Conservation (phyloP, 768 basidiomycete genomes). For the Rhodosporidiobolus sp. region DNA sequence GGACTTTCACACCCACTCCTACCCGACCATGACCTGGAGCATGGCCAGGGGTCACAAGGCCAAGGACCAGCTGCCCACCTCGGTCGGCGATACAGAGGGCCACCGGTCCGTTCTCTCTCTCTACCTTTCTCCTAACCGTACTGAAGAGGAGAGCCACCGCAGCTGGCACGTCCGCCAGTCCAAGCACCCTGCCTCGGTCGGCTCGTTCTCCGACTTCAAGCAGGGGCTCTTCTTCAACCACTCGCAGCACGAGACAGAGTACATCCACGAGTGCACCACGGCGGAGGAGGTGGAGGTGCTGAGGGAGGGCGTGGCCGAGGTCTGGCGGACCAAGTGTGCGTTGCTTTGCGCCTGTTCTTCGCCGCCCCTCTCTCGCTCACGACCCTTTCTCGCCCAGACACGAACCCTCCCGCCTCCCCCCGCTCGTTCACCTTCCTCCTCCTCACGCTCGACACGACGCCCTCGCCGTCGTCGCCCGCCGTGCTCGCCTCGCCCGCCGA, state of each 20-base stretch:
- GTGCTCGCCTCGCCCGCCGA: neutral
- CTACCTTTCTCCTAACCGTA: no score
- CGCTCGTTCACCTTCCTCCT: constrained; percentile 34
- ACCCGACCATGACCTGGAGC: neutral
- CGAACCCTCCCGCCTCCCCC: constrained; percentile 45
- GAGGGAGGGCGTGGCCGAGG: constrained; percentile 45
- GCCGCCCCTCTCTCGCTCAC: neutral
- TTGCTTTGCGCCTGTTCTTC: constrained; percentile 22
- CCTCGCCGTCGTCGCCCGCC: neutral
- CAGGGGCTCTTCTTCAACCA: constrained; percentile 30
- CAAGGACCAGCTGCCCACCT: neutral
- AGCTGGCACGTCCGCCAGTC: constrained; percentile 25
- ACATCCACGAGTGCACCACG: constrained; percentile 46
- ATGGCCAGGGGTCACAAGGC: neutral
- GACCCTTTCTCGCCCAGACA: constrained; percentile 23
- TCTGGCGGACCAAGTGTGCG: neutral
- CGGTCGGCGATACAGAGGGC: constrained; percentile 3
- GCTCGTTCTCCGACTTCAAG: constrained; percentile 21
- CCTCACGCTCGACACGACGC: constrained; percentile 19
- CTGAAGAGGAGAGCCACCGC: no score
- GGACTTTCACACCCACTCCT: neutral
- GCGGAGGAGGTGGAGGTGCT: constrained; percentile 44
- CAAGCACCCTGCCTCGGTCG: neutral
- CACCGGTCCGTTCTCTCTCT: neutral
- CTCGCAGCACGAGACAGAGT: constrained; percentile 46